Evolutionary conservation across 2,329 filamentous ascomycete genomes (phyloP), one percentile per base, ranked within the genome.

Genomic region (Pseudopyrenochaeta lycopersici): DNA sequence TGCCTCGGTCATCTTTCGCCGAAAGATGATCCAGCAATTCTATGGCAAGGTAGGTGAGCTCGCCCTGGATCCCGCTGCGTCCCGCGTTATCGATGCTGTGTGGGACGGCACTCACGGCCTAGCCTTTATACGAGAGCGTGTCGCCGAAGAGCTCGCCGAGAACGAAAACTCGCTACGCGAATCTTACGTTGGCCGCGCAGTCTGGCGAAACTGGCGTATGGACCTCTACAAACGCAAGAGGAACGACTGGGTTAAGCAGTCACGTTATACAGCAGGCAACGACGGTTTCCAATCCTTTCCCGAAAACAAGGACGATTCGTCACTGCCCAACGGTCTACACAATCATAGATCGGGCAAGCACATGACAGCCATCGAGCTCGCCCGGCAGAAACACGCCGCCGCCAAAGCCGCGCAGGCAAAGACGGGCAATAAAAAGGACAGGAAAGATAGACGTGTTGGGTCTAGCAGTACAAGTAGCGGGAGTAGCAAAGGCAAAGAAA

Each of bases 201-300:
- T 91, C 10, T 90, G 88, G 88, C 82, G 86, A 60, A 91, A 90
- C 67, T 91, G 89, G 88, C 83, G 81, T 31, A 88, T 91, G 84
- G 89, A 91, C 73, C 74, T 89, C 5, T 91, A 88, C 74, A 88
- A 87, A 68, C 79, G 87, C 23, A 78, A 82, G 46, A 78, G 85
- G 35, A 79, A 77, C 5, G 87, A 90, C 50, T 91, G 89, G 89
- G 80, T 87, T 52, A 80, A 79, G 51, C 82, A 85, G 61, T 84
- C 84, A 10, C 87, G 87, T 47, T 73, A 73, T 51, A 78, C 77
- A 32, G 81, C 79, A n/a, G 79, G 78, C 43, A 81, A 80, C 52
- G 79, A 82, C 10, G 80, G 79, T 0, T 82, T 82, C 64, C 78
- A 81, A 58, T 76, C 74, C 9, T 82, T 82, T 51, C 78, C 78